Conservation (phyloP, 116 monocot species). For the Iris pallida region DNA sequence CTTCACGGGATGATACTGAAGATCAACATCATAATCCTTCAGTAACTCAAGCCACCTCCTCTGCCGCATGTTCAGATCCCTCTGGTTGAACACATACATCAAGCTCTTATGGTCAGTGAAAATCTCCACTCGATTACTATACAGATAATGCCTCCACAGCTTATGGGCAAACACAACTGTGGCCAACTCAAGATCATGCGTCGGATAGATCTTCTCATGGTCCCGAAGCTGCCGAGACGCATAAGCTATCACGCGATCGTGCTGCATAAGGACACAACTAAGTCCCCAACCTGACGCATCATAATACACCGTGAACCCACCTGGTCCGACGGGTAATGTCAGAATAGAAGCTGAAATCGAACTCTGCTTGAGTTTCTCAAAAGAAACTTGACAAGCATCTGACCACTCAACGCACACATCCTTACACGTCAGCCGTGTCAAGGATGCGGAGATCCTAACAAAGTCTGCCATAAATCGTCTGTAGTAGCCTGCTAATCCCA, state of each 20-base stretch:
- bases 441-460: too few relatives aligned
- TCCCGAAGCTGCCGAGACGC: background rate
- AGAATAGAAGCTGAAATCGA: background rate
- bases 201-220: background rate
- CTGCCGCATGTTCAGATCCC: background rate
- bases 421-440: too few relatives aligned
- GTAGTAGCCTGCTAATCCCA: too few relatives aligned
- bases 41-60: too few relatives aligned
- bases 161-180: background rate
- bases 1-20: background rate
- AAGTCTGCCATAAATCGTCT: too few relatives aligned
- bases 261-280: background rate
- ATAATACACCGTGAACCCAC: background rate
- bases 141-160: background rate
- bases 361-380: background rate
- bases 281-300: background rate
- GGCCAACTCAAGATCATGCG: background rate
- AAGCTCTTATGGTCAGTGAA: background rate
- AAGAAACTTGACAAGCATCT: too few relatives aligned
- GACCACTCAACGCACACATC: too few relatives aligned
- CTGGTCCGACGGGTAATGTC: background rate
- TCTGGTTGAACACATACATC: background rate
- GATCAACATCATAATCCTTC: background rate
- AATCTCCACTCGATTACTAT: background rate
- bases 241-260: background rate